Percentiles rank a stretch among this genome's conserved stretches.
These are phyloP conservation scores for Microbotryum scabiosae DNA, from an alignment of 1,284 basidiomycete genomes.

Conservation along the genomic window DNA sequence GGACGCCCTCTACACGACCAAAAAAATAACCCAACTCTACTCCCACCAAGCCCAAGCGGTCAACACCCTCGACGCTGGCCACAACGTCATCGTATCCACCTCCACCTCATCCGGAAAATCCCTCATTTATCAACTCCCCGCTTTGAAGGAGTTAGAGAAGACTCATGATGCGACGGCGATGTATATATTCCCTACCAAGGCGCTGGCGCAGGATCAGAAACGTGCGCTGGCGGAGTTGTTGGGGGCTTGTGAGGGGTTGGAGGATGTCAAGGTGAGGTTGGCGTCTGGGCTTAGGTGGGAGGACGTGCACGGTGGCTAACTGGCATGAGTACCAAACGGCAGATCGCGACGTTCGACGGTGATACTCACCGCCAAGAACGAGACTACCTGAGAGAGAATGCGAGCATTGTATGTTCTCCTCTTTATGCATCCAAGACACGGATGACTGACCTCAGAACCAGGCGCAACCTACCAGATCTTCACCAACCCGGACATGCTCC, in stretches of 20 bases:
- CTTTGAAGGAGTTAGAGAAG: constrained; percentile 59
- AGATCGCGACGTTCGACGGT: constrained; percentile 76
- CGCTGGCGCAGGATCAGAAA: constrained; percentile 81
- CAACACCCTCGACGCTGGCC: constrained; percentile 51
- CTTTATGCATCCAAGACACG: neutral
- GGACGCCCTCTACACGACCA: constrained; percentile 54
- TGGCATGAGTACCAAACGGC: neutral
- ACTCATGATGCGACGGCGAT: constrained; percentile 61
- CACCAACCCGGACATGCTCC: constrained; percentile 66
- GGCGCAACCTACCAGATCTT: constrained; percentile 63
- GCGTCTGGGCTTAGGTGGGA: neutral
- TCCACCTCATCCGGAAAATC: constrained; percentile 88
- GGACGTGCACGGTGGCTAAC: neutral
- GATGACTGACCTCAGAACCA: constrained; percentile 53
- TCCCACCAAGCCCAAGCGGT: constrained; percentile 72
- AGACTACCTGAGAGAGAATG: constrained; percentile 39
- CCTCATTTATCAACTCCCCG: constrained; percentile 72
- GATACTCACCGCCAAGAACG: constrained; percentile 64
- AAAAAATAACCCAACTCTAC: constrained; percentile 62
- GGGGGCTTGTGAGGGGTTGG: constrained; percentile 53
- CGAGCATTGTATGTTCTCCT: constrained; percentile 35
- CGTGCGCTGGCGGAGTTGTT: constrained; percentile 60
- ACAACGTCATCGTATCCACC: constrained; percentile 79
- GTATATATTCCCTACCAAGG: constrained; percentile 89
- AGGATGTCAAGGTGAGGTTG: constrained; percentile 45